Percentiles rank a stretch among this genome's conserved stretches.
These are phyloP conservation scores for Ceratobasidium sp. DNA, from an alignment of 1,284 basidiomycete genomes.

Conservation along the genomic window DNA sequence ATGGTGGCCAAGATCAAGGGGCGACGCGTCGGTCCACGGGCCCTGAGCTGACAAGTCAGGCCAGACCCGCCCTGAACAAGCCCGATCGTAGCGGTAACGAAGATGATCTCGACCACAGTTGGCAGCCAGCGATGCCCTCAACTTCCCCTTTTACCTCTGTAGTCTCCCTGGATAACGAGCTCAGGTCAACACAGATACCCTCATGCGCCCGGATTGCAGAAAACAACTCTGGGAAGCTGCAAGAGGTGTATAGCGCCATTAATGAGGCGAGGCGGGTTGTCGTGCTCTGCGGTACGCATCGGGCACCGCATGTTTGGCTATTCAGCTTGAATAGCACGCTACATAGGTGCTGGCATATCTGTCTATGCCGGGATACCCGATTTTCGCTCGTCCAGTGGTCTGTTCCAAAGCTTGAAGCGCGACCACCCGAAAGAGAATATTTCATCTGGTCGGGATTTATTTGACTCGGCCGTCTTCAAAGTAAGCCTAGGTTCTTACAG, in stretches of 20 bases:
- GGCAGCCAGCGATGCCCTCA: constrained; percentile 38
- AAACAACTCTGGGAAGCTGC: constrained; percentile 33
- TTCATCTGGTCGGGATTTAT: constrained; percentile 86
- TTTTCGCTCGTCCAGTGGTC: constrained; percentile 84
- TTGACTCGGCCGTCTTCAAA: constrained; percentile 89
- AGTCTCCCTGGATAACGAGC: constrained; percentile 19
- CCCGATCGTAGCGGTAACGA: constrained; percentile 32
- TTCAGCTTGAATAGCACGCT: constrained; percentile 32
- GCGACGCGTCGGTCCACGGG: constrained; percentile 31
- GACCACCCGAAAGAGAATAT: constrained; percentile 79
- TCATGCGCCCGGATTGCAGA: constrained; percentile 20
- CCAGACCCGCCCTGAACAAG: constrained; percentile 38
- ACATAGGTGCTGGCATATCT: constrained; percentile 87
- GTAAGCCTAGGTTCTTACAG: constrained; percentile 62
- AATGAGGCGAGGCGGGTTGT: constrained; percentile 83
- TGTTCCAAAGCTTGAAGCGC: constrained; percentile 81
- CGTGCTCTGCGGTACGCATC: constrained; percentile 80
- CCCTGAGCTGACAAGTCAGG: constrained; percentile 26
- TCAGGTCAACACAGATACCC: constrained; percentile 14
- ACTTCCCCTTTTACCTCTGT: constrained; percentile 34
- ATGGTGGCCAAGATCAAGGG: constrained; percentile 28
- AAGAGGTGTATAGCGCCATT: constrained; percentile 58
- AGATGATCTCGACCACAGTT: constrained; percentile 31
- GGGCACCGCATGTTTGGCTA: not conserved
- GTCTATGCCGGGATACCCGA: constrained; percentile 93